Evolutionary conservation across 139 green algal genomes (phyloP), one percentile per base, ranked within the genome.

Genomic region (Coelastrella sp.): DNA sequence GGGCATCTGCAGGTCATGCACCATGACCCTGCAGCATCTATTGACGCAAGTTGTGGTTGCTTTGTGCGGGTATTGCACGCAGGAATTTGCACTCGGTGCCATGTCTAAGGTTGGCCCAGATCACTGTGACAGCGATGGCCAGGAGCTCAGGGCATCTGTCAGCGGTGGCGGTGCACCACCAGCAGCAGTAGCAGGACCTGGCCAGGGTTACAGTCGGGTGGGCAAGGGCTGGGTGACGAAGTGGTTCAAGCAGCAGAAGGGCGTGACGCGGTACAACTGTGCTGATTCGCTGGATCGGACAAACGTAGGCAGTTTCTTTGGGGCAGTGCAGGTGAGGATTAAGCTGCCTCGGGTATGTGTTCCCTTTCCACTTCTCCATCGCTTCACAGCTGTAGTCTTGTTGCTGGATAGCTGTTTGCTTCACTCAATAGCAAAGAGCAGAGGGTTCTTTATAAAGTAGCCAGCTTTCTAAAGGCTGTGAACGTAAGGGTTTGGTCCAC

Each of bases 241-340:
- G 5, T 98, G 94, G 95, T 87, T 92, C 8, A 78, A 73, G 78
- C 93, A 96, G 87, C 93, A 95, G 80, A 59, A 73, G 3, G 94
- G 94, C 14, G n/a, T 95, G 47, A 92, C 87, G 17, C 92, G 94
- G 10, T 99, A 98, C 94, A 99, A 99, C 93, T 99, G 98, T 79
- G 98, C 98, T 0, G 98, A 99, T 94, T 98, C 96, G 2, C 94
- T 99, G 85, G 98, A 99, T 92, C 93, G 98, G 59, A 99, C 98
- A 68, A 99, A 99, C 89, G 96, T 98, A 6, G 98, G 97, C 14
- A 96, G 93, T 83, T 99, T 98, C 92, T 99, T 99, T 88, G 96
- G 93, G 4, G 96, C 95, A 0, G 92, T 98, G 56, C 97, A 98
- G 96, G 96, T 96, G 76, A 32, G 89, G 5, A n/a, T n/a, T n/a